Evolutionary conservation across 345 rosid genomes (phyloP).

Genomic region (Camelina neglecta): DNA sequence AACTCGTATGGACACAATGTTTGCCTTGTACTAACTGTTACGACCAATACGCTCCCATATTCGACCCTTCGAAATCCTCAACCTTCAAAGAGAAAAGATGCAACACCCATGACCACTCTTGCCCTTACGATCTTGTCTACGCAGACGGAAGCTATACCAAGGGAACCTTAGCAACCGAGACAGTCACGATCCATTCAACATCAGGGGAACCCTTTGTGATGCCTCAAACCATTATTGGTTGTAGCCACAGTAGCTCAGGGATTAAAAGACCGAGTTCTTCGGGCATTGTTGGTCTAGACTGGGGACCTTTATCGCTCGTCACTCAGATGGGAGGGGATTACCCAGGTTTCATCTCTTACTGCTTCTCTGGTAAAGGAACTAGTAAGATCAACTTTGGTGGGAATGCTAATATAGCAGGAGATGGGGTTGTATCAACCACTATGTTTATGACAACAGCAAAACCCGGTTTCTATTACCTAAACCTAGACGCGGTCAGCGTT

Average conservation of each 20-base stretch:
- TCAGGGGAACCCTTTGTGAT: conserved; percentile 20
- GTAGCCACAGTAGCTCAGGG: conserved; percentile 5
- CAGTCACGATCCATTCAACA: conserved; percentile 13
- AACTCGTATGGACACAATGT: conserved; percentile 28
- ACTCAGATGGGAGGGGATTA: not conserved
- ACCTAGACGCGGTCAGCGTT: conserved; percentile 27
- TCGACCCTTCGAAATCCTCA: conserved; percentile 25
- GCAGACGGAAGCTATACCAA: not conserved
- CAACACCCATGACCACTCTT: not conserved
- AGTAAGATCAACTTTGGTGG: conserved; percentile 25
- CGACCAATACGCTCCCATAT: conserved; percentile 4
- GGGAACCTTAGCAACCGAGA: conserved; percentile 4
- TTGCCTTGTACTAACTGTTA: conserved; percentile 26
- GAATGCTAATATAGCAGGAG: conserved; percentile 15
- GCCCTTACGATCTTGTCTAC: not conserved
- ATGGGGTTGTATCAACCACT: not conserved
- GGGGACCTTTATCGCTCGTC: not conserved
- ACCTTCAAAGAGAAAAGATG: conserved; percentile 11
- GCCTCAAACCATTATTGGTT: not conserved
- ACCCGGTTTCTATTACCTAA: not conserved
- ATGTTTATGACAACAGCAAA: not conserved
- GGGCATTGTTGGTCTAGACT: conserved; percentile 16
- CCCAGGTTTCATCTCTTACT: conserved; percentile 15
- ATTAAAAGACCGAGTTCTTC: not conserved
- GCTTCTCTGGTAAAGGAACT: conserved; percentile 2